A percentile compares a stretch with the other conserved stretches of the same genome.
phyloP scores from a whole-genome alignment of 768 basidiomycete genomes.

The Termitomyces sp. region DNA sequence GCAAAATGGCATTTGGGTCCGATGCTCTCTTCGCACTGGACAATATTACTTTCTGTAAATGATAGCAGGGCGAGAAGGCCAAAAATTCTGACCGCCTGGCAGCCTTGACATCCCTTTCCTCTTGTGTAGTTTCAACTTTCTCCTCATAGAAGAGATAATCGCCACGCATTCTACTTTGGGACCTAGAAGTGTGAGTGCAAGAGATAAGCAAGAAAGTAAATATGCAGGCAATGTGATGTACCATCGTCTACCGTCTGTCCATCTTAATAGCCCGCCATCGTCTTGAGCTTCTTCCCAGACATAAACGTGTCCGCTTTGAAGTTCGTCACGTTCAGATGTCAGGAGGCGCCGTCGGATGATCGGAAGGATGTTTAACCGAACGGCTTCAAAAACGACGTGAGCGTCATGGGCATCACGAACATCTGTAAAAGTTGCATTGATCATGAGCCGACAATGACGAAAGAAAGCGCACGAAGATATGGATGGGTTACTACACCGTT shows the following conservation, averaged over 20 bases:
- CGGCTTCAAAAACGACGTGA: constrained; percentile 71
- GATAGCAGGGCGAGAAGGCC: background rate
- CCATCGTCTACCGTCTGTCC: constrained; percentile 84
- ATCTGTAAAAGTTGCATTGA: constrained; percentile 32
- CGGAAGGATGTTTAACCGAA: constrained; percentile 62
- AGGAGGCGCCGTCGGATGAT: constrained; percentile 68
- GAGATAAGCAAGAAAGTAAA: background rate
- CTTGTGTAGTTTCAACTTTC: constrained; percentile 74
- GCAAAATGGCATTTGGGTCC: constrained; percentile 52
- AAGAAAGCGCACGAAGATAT: constrained; percentile 33
- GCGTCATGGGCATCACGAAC: constrained; percentile 78
- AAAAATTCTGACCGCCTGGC: constrained; percentile 52
- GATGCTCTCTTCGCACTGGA: constrained; percentile 52
- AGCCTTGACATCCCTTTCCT: constrained; percentile 74
- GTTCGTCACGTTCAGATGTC: constrained; percentile 60
- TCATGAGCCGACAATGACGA: background rate
- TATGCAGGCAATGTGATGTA: constrained; percentile 17
- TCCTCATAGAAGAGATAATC: constrained; percentile 84
- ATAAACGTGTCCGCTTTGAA: constrained; percentile 70
- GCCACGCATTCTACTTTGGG: constrained; percentile 79
- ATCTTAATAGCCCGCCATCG: constrained; percentile 60
- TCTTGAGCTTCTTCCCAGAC: constrained; percentile 87
- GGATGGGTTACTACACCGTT: constrained; percentile 39
- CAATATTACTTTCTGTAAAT: constrained; percentile 3
- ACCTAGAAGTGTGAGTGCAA: constrained; percentile 36